These are phyloP conservation scores for Hansenula anomala DNA, from an alignment of 1,139 yeast genomes.

Conservation along the genomic window DNA sequence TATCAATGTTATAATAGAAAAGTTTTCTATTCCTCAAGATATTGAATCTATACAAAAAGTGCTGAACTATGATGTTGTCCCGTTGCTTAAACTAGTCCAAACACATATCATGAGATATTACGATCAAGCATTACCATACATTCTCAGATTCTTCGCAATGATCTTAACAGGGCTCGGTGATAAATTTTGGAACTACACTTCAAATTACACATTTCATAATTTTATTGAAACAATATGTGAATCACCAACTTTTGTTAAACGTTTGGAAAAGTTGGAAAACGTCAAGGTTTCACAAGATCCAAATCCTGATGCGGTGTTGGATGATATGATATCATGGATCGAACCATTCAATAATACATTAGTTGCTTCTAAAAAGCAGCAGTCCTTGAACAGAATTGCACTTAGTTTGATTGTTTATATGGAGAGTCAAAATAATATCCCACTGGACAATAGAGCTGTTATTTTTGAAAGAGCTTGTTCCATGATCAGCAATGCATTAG, in stretches of 20 bases:
- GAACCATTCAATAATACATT: slow-evolving; percentile 32
- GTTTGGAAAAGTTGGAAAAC: slow-evolving; percentile 19
- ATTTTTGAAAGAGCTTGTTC: slow-evolving; percentile 26
- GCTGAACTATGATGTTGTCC: slow-evolving; percentile 35
- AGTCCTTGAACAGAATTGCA: slow-evolving; percentile 36
- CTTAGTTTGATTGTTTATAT: slow-evolving; percentile 31
- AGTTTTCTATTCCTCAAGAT: slow-evolving; percentile 40
- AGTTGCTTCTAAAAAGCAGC: slow-evolving; percentile 30
- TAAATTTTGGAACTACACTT: slow-evolving; percentile 46
- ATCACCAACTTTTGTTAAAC: slow-evolving; percentile 28
- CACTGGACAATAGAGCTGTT: slow-evolving; percentile 15
- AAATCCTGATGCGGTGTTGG: slow-evolving; percentile 18
- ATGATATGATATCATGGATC: slow-evolving; percentile 42
- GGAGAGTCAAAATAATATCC: slow-evolving; percentile 21
- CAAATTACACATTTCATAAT: slow-evolving; percentile 48
- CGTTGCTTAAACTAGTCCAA: slow-evolving; percentile 42
- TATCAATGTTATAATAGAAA: slow-evolving; percentile 33
- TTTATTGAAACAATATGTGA: slow-evolving; percentile 49
- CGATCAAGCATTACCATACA: slow-evolving; percentile 49
- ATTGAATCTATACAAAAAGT: slow-evolving; percentile 37
- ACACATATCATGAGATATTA: slow-evolving; percentile 47
- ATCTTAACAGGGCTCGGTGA: slow-evolving; percentile 35
- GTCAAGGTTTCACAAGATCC: slow-evolving; percentile 6
- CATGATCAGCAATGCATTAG: slow-evolving; percentile 24
- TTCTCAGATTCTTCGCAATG: slow-evolving; percentile 42